Evolutionary conservation across 2,329 filamentous ascomycete genomes (phyloP).

Genomic region (Aspergillus aculeatinus): DNA sequence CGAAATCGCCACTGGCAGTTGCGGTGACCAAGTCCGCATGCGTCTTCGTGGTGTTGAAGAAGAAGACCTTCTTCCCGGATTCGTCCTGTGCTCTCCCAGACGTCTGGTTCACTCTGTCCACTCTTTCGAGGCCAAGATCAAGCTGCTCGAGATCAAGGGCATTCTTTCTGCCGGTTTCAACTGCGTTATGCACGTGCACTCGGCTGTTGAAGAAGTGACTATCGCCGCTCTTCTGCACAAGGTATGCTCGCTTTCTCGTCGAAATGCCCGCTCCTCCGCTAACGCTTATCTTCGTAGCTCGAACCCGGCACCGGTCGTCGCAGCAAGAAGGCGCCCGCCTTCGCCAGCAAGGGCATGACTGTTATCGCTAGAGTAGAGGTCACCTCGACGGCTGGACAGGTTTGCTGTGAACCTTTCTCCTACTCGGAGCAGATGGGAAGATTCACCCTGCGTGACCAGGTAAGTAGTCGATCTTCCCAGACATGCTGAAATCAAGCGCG

Average conservation of each 20-base stretch:
- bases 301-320: conserved; percentile 92
- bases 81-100: conserved; percentile 93
- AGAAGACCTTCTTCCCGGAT: conserved; percentile 92
- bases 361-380: conserved; percentile 93
- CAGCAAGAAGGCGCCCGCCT: conserved; percentile 82
- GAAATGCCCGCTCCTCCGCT: too few relatives aligned
- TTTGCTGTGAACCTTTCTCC: conserved; percentile 92
- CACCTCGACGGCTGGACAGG: conserved; percentile 76
- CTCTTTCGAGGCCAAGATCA: conserved; percentile 93
- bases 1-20: conserved; percentile 76
- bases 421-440: conserved; percentile 93
- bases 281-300: conserved; percentile 41
- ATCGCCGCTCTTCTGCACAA: conserved; percentile 87
- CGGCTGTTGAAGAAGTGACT: conserved; percentile 95
- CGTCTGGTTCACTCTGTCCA: conserved; percentile 87
- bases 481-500: conserved; percentile 17
- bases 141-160: conserved; percentile 88
- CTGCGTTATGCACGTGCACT: conserved; percentile 95
- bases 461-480: conserved; percentile 42
- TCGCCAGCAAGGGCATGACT: conserved; percentile 74
- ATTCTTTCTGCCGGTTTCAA: conserved; percentile 96
- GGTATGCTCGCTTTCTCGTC: conserved; percentile 15
- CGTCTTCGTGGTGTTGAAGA: conserved; percentile 94
- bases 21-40: conserved; percentile 90
- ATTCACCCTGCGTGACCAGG: conserved; percentile 86